Base-by-base conservation (phyloP, 495 filamentous ascomycete species). In the Podospora bellae-mahoneyi region DNA sequence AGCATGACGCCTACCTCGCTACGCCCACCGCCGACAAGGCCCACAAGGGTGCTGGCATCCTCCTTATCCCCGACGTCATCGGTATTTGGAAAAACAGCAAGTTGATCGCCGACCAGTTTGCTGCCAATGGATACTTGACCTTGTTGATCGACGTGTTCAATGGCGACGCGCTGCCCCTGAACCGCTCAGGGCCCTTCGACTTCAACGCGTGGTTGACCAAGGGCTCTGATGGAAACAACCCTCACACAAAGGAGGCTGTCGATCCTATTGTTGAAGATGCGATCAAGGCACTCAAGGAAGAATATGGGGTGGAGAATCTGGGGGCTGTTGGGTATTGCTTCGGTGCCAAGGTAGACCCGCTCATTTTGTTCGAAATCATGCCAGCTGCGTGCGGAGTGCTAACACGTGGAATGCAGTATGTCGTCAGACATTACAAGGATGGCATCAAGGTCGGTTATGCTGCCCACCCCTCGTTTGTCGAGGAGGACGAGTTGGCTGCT, bases 291-390 rank as follows among this genome's bases (percentile, higher is more conserved):
- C 72, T 87, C 20, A 79, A 81, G 76, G 78, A 80, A 65, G 69
- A 82, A 68, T 77, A 78, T 66, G 89, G 75, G 71, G 69, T 86
- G 55, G 90, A 89, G 82, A 88, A 84, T 73, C 78, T 96, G 61
- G 93, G 88, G 5, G 87, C 83, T 69, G 83, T 90, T 2, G 92
- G 92, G 9, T 93, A 94, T 81, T 94, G 92, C 80, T 94, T 93
- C 73, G 92, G 91, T 32, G 84, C 83, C 67, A 87, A 86, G 81
- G 79, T 84, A 77, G 7, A 68, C 63, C 2, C 23, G 23, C 23
- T 23, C 23, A 23, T 1, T 23, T 23, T 23, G 23, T 23, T 23
- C 23, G 23, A 23, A 23, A 23, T 23, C 23, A 23, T 23, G 23
- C 23, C 23, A 9, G 7, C 6, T 16, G 39, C 5, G 39, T 2